Evolutionary conservation across 139 green algal species (phyloP), one percentile per base, ranked within the genome.

Genomic region (Chlamydomonas sp.): DNA sequence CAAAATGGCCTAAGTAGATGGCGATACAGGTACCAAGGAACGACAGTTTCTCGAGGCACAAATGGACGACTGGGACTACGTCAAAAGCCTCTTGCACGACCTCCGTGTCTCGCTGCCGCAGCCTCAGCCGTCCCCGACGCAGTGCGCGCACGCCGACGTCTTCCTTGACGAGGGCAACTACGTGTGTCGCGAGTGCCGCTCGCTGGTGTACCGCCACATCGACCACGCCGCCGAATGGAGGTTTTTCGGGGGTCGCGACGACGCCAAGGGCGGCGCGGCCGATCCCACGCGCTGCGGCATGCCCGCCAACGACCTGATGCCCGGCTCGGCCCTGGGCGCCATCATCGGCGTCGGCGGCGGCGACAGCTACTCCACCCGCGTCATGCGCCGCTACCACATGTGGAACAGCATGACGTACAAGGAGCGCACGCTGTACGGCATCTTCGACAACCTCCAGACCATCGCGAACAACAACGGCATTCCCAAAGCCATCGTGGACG

Each of bases 151-250:
- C n/a, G n/a, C n/a, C n/a, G n/a, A n/a, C n/a, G n/a, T n/a, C n/a
- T n/a, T n/a, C n/a, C n/a, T n/a, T n/a, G n/a, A n/a, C n/a, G 60
- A 68, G 8, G 34, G 34, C 34, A 29, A 20, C 20, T 6, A 48
- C 31, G 34, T n/a, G 60, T 68, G 60, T 20, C 22, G 5, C 6
- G 30, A 10, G 13, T 68, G 60, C 60, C 13, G n/a, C 31, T 48
- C 31, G 13, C 31, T 68, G 8, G 5, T 68, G 60, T 20, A 48
- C 16, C 60, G 60, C 8, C 10, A 34, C 10, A n/a, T 68, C 31
- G 60, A 68, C 34, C 48, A 68, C 60, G 30, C 10, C 24, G 35
- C 64, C 8, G 64, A 70, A 43, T 70, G 64, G 64, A 35, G 64
- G 33, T 70, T 35, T 28, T 70, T 35, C 37, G 64, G 38, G 5